Conservation (phyloP, 78 protist species). For the Neovahlkampfia damariscottae region DNA sequence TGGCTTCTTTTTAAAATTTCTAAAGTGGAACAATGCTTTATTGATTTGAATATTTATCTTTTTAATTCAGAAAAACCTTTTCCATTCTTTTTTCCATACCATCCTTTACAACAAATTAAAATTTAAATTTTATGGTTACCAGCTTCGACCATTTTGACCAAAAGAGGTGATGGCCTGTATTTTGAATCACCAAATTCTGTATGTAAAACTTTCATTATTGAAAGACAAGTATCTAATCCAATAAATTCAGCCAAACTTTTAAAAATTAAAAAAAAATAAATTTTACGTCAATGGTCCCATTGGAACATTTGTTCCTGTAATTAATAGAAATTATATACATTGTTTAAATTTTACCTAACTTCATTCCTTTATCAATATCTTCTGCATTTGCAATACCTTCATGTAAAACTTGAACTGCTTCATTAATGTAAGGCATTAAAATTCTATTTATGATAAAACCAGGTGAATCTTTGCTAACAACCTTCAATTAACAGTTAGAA, state of each 20-base stretch:
- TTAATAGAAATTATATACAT: conserved; percentile 78
- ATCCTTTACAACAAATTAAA: no score
- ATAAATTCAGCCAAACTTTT: conserved; percentile 75
- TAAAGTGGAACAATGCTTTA: no score
- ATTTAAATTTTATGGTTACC: no score
- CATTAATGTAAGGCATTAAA: conserved; percentile 78
- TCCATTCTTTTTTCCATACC: background rate
- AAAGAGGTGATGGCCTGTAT: conserved; percentile 62
- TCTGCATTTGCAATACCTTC: conserved; percentile 40
- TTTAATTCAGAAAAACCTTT: background rate
- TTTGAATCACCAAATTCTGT: conserved; percentile 58
- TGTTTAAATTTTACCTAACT: conserved; percentile 61
- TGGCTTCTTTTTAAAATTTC: no score
- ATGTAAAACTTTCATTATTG: conserved; percentile 55
- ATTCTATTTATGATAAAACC: conserved; percentile 66
- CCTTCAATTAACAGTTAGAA: no score
- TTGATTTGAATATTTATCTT: no score
- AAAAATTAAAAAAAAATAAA: no score
- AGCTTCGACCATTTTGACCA: conserved; percentile 67
- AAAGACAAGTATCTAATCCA: conserved; percentile 75
- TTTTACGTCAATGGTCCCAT: background rate
- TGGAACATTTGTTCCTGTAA: background rate
- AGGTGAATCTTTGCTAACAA: conserved; percentile 53
- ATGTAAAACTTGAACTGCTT: conserved; percentile 50
- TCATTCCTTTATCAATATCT: conserved; percentile 69